Percentiles rank a stretch among this genome's conserved stretches.
These are phyloP conservation scores for Ambrosia hybrid DNA, from an alignment of 140 eudicot genomes.

Conservation along the genomic window DNA sequence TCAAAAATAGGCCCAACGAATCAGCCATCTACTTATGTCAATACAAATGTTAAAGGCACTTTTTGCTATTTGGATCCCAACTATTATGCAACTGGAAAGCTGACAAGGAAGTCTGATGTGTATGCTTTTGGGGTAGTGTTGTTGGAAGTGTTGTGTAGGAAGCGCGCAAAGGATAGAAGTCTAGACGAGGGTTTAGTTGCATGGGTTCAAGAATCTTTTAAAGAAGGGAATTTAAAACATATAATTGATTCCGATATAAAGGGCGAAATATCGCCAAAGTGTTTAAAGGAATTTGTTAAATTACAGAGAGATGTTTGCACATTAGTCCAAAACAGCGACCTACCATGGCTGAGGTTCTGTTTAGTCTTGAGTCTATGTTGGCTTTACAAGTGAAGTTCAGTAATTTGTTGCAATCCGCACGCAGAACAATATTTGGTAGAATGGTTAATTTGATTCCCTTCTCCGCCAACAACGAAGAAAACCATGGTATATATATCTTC, in stretches of 20 bases:
- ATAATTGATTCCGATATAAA: conserved; percentile 25
- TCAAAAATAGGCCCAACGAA: conserved; percentile 30
- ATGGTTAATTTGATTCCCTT: background rate
- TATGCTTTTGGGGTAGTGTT: conserved; percentile 45
- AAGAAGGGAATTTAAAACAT: conserved; percentile 14
- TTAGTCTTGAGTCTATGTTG: conserved; percentile 14
- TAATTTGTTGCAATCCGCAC: background rate
- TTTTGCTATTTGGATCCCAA: conserved; percentile 43
- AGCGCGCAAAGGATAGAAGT: conserved; percentile 22
- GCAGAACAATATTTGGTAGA: conserved; percentile 6
- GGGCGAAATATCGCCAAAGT: conserved; percentile 11
- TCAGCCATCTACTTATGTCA: conserved; percentile 27
- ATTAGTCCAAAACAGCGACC: conserved; percentile 20
- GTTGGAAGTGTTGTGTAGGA: conserved; percentile 32
- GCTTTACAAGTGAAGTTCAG: conserved; percentile 17
- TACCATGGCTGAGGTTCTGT: conserved; percentile 29
- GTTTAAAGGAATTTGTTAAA: conserved; percentile 28
- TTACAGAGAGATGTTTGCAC: conserved; percentile 23
- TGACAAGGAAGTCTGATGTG: conserved; percentile 42
- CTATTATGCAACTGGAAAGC: conserved; percentile 23
- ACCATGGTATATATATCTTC: no score
- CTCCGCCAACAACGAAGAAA: background rate
- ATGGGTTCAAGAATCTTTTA: conserved; percentile 28
- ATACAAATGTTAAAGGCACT: conserved; percentile 28
- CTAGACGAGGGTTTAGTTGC: conserved; percentile 22